A percentile compares a stretch with the other conserved stretches of the same genome.
phyloP scores from a whole-genome alignment of 176 grass and related monocot genomes.

The Paspalum vaginatum region DNA sequence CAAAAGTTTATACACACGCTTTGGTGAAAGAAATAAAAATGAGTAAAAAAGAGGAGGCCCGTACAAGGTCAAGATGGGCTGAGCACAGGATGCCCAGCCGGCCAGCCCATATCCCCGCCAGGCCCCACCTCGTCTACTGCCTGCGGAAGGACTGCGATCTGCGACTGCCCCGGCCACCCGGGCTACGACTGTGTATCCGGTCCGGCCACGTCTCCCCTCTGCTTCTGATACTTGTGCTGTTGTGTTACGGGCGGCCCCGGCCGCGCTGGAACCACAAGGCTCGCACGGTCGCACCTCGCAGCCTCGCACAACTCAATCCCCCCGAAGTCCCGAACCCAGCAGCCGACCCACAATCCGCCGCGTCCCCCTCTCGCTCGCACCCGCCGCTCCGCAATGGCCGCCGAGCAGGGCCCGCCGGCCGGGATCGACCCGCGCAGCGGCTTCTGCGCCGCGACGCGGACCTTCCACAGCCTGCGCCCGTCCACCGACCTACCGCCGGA shows the following conservation, averaged over 20 bases:
- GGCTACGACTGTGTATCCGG: not conserved
- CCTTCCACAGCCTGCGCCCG: slow-evolving; percentile 66
- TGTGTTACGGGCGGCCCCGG: too few species aligned
- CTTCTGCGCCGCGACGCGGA: slow-evolving; percentile 55
- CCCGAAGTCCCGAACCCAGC: not conserved
- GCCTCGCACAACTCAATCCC: not conserved
- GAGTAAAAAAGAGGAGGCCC: not conserved
- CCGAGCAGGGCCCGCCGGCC: not conserved
- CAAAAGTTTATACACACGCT: too few species aligned
- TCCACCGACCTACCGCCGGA: slow-evolving; percentile 37
- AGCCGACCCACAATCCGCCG: not conserved
- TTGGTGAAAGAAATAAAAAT: not conserved
- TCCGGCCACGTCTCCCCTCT: not conserved
- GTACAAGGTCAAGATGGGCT: not conserved
- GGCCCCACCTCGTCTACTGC: not conserved
- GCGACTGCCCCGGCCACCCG: not conserved
- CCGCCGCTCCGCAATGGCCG: slow-evolving; percentile 19
- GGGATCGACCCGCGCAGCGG: slow-evolving; percentile 54
- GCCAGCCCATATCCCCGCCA: not conserved
- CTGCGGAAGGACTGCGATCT: not conserved
- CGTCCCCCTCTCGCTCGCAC: not conserved
- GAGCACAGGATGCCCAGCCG: not conserved
- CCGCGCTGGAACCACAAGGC: too few species aligned
- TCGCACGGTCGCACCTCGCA: too few species aligned
- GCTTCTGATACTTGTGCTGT: not conserved